phyloP scores from a whole-genome alignment of 75 land plant genomes.

The Cunninghamia lanceolata region DNA sequence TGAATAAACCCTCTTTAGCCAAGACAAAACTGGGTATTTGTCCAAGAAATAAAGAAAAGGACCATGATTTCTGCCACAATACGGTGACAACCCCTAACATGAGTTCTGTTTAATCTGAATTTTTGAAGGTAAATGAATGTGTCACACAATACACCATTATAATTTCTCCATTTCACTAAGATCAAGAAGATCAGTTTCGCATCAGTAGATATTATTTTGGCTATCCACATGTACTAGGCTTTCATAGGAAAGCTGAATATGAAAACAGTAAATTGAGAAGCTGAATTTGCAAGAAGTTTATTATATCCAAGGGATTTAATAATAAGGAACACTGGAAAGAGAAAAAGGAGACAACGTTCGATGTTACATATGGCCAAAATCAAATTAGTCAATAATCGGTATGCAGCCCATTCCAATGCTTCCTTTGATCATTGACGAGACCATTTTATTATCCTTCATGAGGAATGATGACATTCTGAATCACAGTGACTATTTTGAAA shows the following conservation, averaged over 20 bases:
- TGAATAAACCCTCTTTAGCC: not conserved
- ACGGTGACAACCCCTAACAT: not conserved
- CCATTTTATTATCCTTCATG: not conserved
- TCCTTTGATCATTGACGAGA: not conserved
- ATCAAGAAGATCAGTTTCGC: not conserved
- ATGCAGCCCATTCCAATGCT: not conserved
- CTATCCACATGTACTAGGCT: not conserved
- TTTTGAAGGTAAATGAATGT: not conserved
- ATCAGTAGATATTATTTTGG: conserved; percentile 1
- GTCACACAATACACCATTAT: not conserved
- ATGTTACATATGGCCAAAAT: not conserved
- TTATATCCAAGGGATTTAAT: not conserved
- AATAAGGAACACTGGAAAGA: not conserved
- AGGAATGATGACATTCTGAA: not conserved
- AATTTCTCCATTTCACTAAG: not conserved
- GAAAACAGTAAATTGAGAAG: not conserved
- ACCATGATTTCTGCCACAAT: conserved; percentile 1
- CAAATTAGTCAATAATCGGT: not conserved
- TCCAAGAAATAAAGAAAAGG: not conserved
- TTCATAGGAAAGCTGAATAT: not conserved
- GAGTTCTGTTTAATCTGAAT: not conserved
- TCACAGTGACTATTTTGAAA: not conserved
- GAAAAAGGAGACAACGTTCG: not conserved
- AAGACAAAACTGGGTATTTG: not conserved
- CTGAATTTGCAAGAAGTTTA: conserved; percentile 4